These are phyloP conservation scores for Echinosophora koreensis DNA, from an alignment of 306 rosid species.

Conservation along the genomic window DNA sequence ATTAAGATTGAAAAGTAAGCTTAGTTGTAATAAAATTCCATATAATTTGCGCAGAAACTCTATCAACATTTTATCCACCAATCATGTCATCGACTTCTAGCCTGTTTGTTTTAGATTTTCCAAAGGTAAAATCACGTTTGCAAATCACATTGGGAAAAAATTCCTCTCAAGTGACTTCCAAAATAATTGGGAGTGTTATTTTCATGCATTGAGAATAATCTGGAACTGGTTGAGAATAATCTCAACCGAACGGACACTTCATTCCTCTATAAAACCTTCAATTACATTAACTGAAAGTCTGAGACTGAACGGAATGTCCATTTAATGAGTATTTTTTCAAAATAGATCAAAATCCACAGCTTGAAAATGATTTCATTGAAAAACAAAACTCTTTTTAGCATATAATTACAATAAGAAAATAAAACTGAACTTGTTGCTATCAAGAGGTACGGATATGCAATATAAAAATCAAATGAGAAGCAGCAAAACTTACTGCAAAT, in stretches of 20 bases:
- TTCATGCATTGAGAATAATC: too few species aligned
- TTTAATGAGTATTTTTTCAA: background rate
- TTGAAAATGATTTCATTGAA: constrained; percentile 1
- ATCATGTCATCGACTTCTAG: background rate
- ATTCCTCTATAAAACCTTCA: background rate
- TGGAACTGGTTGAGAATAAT: too few species aligned
- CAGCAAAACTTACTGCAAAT: constrained; percentile 78
- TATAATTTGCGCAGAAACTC: background rate
- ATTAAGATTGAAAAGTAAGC: constrained; percentile 6
- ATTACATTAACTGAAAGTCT: background rate
- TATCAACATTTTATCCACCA: constrained; percentile 23
- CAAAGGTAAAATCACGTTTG: too few species aligned
- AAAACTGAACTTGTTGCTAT: constrained; percentile 12
- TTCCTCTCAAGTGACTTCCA: too few species aligned
- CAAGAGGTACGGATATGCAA: background rate
- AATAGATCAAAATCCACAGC: background rate
- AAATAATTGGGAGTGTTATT: too few species aligned
- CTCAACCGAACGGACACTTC: background rate
- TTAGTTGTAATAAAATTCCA: background rate
- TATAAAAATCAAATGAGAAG: background rate
- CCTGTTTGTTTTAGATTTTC: too few species aligned
- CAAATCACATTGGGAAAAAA: too few species aligned
- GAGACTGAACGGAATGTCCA: background rate
- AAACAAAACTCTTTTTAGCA: background rate
- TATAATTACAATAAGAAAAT: background rate